phyloP scores from a whole-genome alignment of 805 yeast species.

The Suhomyces sp. region DNA sequence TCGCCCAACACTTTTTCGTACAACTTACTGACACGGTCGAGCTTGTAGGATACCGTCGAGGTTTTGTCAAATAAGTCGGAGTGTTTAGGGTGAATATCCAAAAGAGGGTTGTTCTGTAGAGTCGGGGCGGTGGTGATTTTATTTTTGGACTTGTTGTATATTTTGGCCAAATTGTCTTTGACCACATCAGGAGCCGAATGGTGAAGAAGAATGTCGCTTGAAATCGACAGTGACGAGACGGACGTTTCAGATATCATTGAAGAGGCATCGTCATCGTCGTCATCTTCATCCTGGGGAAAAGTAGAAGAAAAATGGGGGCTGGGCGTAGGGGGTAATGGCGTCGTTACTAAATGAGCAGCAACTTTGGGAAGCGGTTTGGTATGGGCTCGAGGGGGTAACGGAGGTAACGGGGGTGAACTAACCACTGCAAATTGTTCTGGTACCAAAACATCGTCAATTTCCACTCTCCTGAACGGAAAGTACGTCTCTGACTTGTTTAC shows the following conservation, averaged over 20 bases:
- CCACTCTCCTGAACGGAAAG: constrained; percentile 21
- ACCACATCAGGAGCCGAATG: constrained; percentile 16
- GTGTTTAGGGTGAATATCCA: constrained; percentile 8
- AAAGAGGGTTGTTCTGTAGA: constrained; percentile 6
- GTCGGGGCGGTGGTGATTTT: constrained; percentile 32
- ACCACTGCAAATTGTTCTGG: constrained; percentile 1
- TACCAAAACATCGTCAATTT: constrained; percentile 5
- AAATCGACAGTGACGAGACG: constrained; percentile 14
- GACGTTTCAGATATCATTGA: constrained; percentile 12
- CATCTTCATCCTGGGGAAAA: constrained; percentile 7
- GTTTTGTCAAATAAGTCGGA: constrained; percentile 13
- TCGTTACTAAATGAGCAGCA: background rate
- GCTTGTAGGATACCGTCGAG: constrained; percentile 23
- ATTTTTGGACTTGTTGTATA: constrained; percentile 36
- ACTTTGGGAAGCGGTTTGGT: constrained; percentile 2
- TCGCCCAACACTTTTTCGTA: constrained; percentile 15
- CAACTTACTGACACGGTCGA: constrained; percentile 22
- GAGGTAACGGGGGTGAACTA: constrained; percentile 6
- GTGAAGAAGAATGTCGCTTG: constrained; percentile 15
- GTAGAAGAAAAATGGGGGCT: background rate
- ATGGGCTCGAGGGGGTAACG: constrained; percentile 2
- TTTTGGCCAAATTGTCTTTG: constrained; percentile 19
- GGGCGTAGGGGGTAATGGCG: constrained; percentile 6
- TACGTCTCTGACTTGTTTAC: constrained; percentile 26
- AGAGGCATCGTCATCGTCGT: constrained; percentile 10